These are phyloP conservation scores for Wallacemonas sp. DNA, from an alignment of 208 protist genomes.

Conservation along the genomic window DNA sequence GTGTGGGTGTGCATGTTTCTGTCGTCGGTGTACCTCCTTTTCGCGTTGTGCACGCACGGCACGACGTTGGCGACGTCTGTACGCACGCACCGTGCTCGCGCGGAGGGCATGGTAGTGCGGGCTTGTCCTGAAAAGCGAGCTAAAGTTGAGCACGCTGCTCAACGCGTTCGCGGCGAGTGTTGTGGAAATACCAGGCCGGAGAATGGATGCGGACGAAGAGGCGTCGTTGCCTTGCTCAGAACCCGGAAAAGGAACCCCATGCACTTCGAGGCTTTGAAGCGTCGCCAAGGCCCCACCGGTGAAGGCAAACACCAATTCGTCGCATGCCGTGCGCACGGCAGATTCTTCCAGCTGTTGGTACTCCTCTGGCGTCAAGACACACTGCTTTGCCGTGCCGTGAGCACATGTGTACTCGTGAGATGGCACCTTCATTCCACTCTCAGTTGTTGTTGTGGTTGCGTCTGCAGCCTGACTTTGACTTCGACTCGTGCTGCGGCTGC, in stretches of 20 bases:
- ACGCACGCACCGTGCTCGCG: neutral
- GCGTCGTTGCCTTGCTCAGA: conserved; percentile 3
- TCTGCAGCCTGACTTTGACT: too few species aligned
- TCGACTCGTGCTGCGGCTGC: neutral
- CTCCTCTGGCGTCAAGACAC: neutral
- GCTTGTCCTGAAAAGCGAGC: conserved; percentile 40
- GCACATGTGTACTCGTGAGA: too few species aligned
- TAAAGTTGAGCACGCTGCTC: conserved; percentile 43
- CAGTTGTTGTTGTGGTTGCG: neutral
- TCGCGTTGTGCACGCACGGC: neutral
- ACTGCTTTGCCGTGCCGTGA: too few species aligned
- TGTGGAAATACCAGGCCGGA: conserved; percentile 34
- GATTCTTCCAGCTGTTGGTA: conserved; percentile 17
- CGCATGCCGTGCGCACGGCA: conserved; percentile 49
- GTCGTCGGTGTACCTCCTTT: neutral
- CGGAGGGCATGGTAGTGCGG: conserved; percentile 26
- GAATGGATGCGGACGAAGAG: conserved; percentile 2
- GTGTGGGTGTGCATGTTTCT: too few species aligned
- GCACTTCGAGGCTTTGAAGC: conserved; percentile 35
- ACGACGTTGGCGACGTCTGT: neutral
- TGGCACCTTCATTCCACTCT: too few species aligned
- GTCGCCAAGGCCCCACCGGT: conserved; percentile 36
- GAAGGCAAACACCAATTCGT: conserved; percentile 61
- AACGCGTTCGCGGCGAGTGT: conserved; percentile 50
- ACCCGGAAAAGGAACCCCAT: conserved; percentile 29